phyloP scores from a whole-genome alignment of 176 grass and related monocot genomes.

The Paspalum notatum region DNA sequence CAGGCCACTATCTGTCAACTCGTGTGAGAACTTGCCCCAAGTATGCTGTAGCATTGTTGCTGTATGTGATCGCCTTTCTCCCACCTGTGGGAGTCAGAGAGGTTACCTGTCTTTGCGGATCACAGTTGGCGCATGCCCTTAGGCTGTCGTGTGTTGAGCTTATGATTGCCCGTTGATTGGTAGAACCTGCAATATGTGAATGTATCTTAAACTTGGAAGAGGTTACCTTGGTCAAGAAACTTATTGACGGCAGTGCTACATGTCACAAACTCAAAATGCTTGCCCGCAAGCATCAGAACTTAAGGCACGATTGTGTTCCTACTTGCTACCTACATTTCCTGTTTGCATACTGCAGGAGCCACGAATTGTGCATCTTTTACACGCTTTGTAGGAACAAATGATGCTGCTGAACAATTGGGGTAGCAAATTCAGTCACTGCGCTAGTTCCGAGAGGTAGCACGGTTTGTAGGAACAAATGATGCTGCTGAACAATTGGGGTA shows the following conservation, averaged over 20 bases:
- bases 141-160: conserved; percentile 7
- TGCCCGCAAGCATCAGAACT: neutral
- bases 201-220: neutral
- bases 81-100: neutral
- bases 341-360: neutral
- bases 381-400: neutral
- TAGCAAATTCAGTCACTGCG: neutral
- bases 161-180: conserved; percentile 13
- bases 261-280: neutral
- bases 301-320: neutral
- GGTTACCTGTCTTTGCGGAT: neutral
- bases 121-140: neutral
- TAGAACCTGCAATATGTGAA: conserved; percentile 17
- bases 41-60: neutral
- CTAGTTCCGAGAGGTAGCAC: no score
- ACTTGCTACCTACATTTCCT: neutral
- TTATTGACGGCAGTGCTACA: neutral
- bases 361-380: neutral
- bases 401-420: neutral
- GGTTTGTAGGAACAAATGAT: no score
- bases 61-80: neutral
- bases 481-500: no score
- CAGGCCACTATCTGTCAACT: neutral
- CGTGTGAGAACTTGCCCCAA: neutral
- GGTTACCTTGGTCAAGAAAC: neutral